Percentiles rank a stretch among this genome's conserved stretches.
Evolutionary conservation across 1,284 basidiomycete genomes (phyloP).

Genomic region (Phylloporus sp.): DNA sequence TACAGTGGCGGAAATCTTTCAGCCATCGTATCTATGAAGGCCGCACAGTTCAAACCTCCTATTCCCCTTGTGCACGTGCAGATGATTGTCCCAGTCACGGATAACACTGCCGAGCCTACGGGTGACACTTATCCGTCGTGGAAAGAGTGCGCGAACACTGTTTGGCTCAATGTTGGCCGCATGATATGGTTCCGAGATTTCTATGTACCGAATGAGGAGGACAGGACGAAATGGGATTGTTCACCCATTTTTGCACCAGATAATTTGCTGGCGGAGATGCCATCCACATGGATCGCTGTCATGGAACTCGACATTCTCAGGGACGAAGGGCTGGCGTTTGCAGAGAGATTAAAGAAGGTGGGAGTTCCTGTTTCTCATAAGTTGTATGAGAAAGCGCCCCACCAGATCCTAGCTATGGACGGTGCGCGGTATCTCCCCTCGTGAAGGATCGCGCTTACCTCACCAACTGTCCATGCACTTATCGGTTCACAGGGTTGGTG

Average conservation of each 20-base stretch:
- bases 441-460: conserved; percentile 6
- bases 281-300: conserved; percentile 53
- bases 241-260: conserved; percentile 57
- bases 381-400: conserved; percentile 50
- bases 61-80: conserved; percentile 49
- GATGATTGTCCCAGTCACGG: conserved; percentile 48
- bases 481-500: conserved; percentile 29
- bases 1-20: conserved; percentile 58
- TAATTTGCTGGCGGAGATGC: conserved; percentile 45
- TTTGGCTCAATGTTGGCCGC: conserved; percentile 47
- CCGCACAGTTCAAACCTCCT: conserved; percentile 42
- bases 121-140: conserved; percentile 48
- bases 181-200: conserved; percentile 61
- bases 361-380: conserved; percentile 49
- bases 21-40: conserved; percentile 54
- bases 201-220: conserved; percentile 49
- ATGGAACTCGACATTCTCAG: conserved; percentile 58
- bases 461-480: conserved; percentile 19
- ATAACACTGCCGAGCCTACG: conserved; percentile 36
- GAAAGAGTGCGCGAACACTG: conserved; percentile 51
- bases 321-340: conserved; percentile 58
- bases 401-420: conserved; percentile 55
- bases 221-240: conserved; percentile 51
- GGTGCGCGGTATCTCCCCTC: conserved; percentile 37
- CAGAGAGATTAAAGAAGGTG: conserved; percentile 47